Conservation (phyloP, 2,329 filamentous ascomycete genomes). For the Lizonia empirigonia region DNA sequence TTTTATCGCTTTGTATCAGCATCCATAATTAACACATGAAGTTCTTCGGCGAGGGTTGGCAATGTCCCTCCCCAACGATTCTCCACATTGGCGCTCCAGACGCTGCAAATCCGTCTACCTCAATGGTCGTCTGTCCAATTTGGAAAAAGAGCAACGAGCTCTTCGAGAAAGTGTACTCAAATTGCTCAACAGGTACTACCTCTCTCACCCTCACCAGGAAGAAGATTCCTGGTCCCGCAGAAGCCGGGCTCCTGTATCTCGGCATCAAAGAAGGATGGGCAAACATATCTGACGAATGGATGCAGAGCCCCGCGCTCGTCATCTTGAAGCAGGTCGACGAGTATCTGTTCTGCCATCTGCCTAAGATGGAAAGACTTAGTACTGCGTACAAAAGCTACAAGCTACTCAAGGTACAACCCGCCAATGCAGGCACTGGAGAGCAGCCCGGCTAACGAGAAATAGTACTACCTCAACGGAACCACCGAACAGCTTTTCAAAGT, state of each 20-base stretch:
- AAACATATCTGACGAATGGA: conserved; percentile 32
- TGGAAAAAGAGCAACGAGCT: conserved; percentile 42
- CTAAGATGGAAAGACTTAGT: conserved; percentile 34
- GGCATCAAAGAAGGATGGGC: conserved; percentile 41
- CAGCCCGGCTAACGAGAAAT: background rate
- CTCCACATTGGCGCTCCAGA: conserved; percentile 37
- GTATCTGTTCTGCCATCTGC: conserved; percentile 35
- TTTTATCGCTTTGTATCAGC: background rate
- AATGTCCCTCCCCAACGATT: conserved; percentile 37
- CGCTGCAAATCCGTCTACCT: background rate
- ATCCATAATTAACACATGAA: conserved; percentile 12
- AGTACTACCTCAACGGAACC: conserved; percentile 42
- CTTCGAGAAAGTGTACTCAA: conserved; percentile 36
- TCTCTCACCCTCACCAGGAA: conserved; percentile 5
- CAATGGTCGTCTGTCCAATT: conserved; percentile 28
- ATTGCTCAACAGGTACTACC: conserved; percentile 19
- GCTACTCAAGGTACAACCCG: conserved; percentile 34
- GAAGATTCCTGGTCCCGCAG: conserved; percentile 19
- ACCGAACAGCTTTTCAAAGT: conserved; percentile 34
- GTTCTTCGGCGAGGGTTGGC: conserved; percentile 40
- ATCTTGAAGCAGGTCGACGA: conserved; percentile 41
- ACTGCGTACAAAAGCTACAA: conserved; percentile 43
- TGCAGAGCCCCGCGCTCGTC: conserved; percentile 36
- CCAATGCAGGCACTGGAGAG: no score
- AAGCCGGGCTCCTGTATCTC: conserved; percentile 37